Evolutionary conservation across 257 asterid genomes (phyloP).

Genomic region (Plectranthus barbatus): DNA sequence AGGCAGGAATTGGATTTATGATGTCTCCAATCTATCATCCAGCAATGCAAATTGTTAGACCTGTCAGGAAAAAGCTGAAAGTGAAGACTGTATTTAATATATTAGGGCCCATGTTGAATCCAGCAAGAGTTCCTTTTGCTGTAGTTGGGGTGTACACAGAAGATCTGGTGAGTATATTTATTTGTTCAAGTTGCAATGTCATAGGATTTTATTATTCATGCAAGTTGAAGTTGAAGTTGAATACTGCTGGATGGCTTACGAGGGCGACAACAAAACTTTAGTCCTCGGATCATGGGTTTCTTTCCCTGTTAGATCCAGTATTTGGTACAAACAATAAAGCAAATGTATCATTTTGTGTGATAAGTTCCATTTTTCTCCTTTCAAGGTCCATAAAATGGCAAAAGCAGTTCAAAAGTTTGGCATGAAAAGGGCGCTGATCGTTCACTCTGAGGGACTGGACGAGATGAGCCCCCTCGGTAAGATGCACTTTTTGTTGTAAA

Average conservation of each 20-base stretch:
- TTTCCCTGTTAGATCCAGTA: not conserved
- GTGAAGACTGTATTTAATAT: slow-evolving; percentile 65
- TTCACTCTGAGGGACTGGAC: slow-evolving; percentile 72
- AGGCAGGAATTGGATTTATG: slow-evolving; percentile 71
- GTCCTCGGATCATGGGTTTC: not conserved
- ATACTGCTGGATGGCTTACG: not conserved
- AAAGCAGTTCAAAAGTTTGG: slow-evolving; percentile 61
- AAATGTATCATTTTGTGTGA: not conserved
- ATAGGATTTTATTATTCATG: not conserved
- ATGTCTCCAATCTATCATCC: slow-evolving; percentile 62
- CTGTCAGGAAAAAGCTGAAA: slow-evolving; percentile 57
- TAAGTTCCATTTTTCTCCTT: not conserved
- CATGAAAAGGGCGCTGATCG: slow-evolving; percentile 63
- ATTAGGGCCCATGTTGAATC: slow-evolving; percentile 69
- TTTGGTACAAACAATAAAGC: not conserved
- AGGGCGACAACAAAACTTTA: not conserved
- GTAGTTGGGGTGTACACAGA: slow-evolving; percentile 61
- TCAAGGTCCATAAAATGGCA: slow-evolving; percentile 64
- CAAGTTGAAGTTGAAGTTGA: not conserved
- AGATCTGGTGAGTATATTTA: slow-evolving; percentile 37
- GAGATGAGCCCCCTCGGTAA: slow-evolving; percentile 84
- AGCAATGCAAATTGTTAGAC: slow-evolving; percentile 65
- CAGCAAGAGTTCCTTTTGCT: slow-evolving; percentile 60
- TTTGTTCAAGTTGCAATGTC: not conserved
- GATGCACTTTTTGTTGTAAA: not conserved